These are phyloP conservation scores for Penicillium palitans DNA, from an alignment of 2,329 filamentous ascomycete species.

Conservation along the genomic window DNA sequence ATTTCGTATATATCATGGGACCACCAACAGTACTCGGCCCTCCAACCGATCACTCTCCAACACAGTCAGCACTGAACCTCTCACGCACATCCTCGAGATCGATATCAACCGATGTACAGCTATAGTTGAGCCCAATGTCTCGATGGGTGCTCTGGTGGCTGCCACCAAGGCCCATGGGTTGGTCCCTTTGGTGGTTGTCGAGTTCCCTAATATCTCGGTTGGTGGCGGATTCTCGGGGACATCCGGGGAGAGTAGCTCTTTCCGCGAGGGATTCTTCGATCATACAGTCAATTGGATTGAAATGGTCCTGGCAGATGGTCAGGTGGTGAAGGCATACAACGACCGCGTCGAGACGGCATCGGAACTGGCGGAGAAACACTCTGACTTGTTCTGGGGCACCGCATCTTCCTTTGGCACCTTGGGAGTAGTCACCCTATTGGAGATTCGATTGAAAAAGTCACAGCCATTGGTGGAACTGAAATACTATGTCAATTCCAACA, in stretches of 20 bases:
- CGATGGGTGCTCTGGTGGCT: slow-evolving; percentile 65
- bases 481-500: slow-evolving; percentile 57
- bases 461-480: slow-evolving; percentile 60
- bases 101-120: slow-evolving; percentile 55
- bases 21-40: slow-evolving; percentile 72
- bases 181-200: slow-evolving; percentile 67
- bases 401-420: slow-evolving; percentile 62
- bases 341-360: slow-evolving; percentile 5
- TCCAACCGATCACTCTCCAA: slow-evolving; percentile 46
- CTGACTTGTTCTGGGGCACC: slow-evolving; percentile 60
- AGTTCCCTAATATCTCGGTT: slow-evolving; percentile 68
- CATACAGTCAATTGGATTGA: slow-evolving; percentile 62
- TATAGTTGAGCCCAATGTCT: slow-evolving; percentile 69
- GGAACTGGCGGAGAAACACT: slow-evolving; percentile 38
- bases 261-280: slow-evolving; percentile 67
- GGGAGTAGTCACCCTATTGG: slow-evolving; percentile 61
- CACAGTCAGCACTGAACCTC: slow-evolving; percentile 65
- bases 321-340: slow-evolving; percentile 52
- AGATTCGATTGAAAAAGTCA: slow-evolving; percentile 58
- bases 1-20: slow-evolving; percentile 75
- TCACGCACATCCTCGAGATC: slow-evolving; percentile 64
- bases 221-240: slow-evolving; percentile 68
- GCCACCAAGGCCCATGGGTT: slow-evolving; percentile 57
- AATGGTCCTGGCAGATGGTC: slow-evolving; percentile 62
- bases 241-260: slow-evolving; percentile 66